A percentile compares a stretch with the other conserved stretches of the same genome.
Conservation (phyloP, 2,329 filamentous ascomycete genomes). For the Fusarium sp. region DNA sequence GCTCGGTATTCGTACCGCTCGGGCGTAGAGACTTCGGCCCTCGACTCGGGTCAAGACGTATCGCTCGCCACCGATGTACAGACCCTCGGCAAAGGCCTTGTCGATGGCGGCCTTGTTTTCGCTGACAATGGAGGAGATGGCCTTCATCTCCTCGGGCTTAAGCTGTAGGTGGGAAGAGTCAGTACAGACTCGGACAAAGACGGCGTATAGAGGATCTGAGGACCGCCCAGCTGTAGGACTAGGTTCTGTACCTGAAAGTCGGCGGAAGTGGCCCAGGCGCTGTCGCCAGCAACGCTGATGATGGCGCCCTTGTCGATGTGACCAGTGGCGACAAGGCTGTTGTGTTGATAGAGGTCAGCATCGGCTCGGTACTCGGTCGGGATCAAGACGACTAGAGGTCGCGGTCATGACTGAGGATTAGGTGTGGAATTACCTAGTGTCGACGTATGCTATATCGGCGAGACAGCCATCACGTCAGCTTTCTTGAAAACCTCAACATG, state of each 20-base stretch:
- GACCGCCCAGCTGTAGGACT: not conserved
- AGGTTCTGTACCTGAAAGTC: constrained; percentile 76
- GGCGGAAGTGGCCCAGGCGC: constrained; percentile 78
- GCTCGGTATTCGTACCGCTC: constrained; percentile 72
- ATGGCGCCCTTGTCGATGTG: constrained; percentile 89
- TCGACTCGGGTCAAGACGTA: constrained; percentile 83
- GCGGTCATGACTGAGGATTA: constrained; percentile 1
- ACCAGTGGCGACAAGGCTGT: constrained; percentile 82
- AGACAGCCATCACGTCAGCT: constrained; percentile 28
- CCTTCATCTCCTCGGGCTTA: constrained; percentile 68
- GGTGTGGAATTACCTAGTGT: constrained; percentile 58
- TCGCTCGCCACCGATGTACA: constrained; percentile 81
- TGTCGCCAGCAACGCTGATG: constrained; percentile 83
- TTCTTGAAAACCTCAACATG: constrained; percentile 9
- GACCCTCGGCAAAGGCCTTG: constrained; percentile 76
- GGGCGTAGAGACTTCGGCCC: constrained; percentile 84
- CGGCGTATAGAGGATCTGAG: constrained; percentile 5
- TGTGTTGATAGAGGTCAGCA: constrained; percentile 39
- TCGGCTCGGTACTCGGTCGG: constrained; percentile 24
- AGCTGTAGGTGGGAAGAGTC: constrained; percentile 43
- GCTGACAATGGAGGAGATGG: constrained; percentile 64
- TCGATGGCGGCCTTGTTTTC: constrained; percentile 63
- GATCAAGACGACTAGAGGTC: not conserved
- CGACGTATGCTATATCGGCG: constrained; percentile 59
- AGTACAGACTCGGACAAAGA: constrained; percentile 11